Base-by-base conservation (phyloP, 2,329 filamentous ascomycete genomes). In the Colletotrichum orchidophilum region DNA sequence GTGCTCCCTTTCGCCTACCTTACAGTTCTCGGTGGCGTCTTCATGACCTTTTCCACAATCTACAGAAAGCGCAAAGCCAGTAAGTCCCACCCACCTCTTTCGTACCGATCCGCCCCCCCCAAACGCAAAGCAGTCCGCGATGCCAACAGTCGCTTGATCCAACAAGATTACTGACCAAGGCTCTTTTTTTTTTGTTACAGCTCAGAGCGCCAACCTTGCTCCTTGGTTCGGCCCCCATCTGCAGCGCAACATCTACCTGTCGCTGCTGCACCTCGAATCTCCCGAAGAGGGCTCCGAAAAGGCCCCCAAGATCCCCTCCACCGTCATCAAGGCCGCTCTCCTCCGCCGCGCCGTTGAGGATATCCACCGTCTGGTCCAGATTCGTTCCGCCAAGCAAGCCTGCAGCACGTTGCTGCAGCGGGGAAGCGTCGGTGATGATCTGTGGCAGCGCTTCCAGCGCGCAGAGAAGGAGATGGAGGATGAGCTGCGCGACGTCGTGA, bases 391-490 rank as follows among this genome's bases (percentile, higher is more conserved):
- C 76, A 99, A 98, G 86, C 93, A 94, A 77, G 94, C 96, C 8
- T 90, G 97, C 78, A 92, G 93, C 78, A 89, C 91, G 27, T 85
- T 99, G 75, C 83, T 98, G 76, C 94, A 97, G 83, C 88, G 94
- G 74, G 96, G 96, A 59, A 97, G 94, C 78, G 95, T 99, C 1
- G 96, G 96, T 15, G 96, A 99, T 80, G 96, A 99, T 81, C 83
- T 99, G 75, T 97, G 95, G 93, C 94, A 98, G 85, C 88, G 96
- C 49, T 97, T 98, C 82, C 83, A 92, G 82, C 89, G 94, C 61
- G 96, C 96, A 0, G 96, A 99, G 88, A 95, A 97, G 85, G 96
- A 99, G 83, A 97, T 98, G 87, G 95, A 99, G 84, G 94, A 95
- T 75, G 96, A 99, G 83, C 87, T 99, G 73, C 90, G 94, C 77